Evolutionary conservation across 495 filamentous ascomycete genomes (phyloP).

Genomic region (Baudoinia panamericana): DNA sequence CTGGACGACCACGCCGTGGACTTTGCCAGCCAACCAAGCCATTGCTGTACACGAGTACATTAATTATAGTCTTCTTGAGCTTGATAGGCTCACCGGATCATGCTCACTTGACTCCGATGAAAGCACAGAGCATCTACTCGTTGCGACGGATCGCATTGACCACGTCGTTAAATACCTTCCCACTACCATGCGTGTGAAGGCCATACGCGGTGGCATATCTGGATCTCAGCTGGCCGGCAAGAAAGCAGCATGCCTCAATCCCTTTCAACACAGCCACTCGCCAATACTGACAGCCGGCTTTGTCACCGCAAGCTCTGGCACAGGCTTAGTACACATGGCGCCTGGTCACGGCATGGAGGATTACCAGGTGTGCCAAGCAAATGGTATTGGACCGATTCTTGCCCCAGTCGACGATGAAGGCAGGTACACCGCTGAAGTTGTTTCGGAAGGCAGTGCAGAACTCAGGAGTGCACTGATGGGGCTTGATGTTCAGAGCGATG

Average conservation of each 20-base stretch:
- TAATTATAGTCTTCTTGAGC: slow-evolving; percentile 56
- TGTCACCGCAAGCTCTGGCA: slow-evolving; percentile 73
- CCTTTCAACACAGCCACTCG: slow-evolving; percentile 41
- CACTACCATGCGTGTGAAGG: slow-evolving; percentile 12
- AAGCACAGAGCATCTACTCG: slow-evolving; percentile 36
- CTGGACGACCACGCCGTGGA: slow-evolving; percentile 99
- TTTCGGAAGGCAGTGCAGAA: slow-evolving; percentile 43
- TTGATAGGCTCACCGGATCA: slow-evolving; percentile 11
- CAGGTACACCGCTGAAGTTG: slow-evolving; percentile 60
- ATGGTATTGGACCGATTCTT: slow-evolving; percentile 49
- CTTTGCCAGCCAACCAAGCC: slow-evolving; percentile 79
- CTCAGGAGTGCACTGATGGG: slow-evolving; percentile 37
- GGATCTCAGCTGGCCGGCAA: slow-evolving; percentile 51
- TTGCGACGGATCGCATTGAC: slow-evolving; percentile 54
- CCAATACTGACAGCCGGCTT: slow-evolving; percentile 71
- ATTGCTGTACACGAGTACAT: slow-evolving; percentile 65
- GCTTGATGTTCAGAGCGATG: slow-evolving; percentile 47
- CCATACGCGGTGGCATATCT: slow-evolving; percentile 44
- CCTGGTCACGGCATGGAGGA: slow-evolving; percentile 96
- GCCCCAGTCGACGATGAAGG: slow-evolving; percentile 76
- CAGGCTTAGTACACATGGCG: slow-evolving; percentile 84
- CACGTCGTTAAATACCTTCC: slow-evolving; percentile 29
- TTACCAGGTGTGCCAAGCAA: slow-evolving; percentile 61
- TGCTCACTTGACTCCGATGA: neutral
- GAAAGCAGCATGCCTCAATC: slow-evolving; percentile 49